phyloP scores from a whole-genome alignment of 441 rosid genomes.

The Euphorbia celastroides region DNA sequence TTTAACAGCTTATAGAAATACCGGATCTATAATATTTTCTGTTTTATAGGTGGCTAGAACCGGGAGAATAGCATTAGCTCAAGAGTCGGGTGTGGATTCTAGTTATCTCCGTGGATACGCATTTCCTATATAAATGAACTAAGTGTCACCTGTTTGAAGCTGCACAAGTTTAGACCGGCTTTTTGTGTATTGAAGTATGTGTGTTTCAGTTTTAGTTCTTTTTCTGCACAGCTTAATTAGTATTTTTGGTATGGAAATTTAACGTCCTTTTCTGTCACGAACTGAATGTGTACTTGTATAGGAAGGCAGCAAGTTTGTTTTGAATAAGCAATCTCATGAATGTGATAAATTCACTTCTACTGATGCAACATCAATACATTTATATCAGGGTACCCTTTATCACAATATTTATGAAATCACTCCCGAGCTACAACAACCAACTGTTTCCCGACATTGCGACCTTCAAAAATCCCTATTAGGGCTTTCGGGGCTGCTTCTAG shows the following conservation, averaged over 20 bases:
- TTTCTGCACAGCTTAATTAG: neutral
- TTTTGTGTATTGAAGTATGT: no score
- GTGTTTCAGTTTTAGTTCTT: no score
- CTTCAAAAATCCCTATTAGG: slow-evolving; percentile 53
- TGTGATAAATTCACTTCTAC: neutral
- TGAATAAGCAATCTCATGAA: neutral
- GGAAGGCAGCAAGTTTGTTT: neutral
- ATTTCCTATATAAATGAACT: slow-evolving; percentile 40
- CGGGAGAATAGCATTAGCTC: slow-evolving; percentile 70
- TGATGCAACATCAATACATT: no score
- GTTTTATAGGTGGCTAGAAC: slow-evolving; percentile 78
- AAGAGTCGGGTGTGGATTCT: slow-evolving; percentile 90
- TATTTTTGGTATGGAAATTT: neutral
- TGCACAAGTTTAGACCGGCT: neutral
- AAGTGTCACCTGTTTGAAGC: neutral
- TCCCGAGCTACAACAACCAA: slow-evolving; percentile 48
- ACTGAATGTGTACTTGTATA: neutral
- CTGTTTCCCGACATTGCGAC: slow-evolving; percentile 69
- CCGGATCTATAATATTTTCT: neutral
- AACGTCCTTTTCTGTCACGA: neutral
- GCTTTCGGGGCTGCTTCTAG: slow-evolving; percentile 55
- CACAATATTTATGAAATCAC: slow-evolving; percentile 20
- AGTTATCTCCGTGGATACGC: slow-evolving; percentile 80
- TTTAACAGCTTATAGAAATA: neutral
- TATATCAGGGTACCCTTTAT: no score